These are phyloP conservation scores for Parascedosporium putredinis DNA, from an alignment of 2,329 filamentous ascomycete genomes.

Conservation along the genomic window DNA sequence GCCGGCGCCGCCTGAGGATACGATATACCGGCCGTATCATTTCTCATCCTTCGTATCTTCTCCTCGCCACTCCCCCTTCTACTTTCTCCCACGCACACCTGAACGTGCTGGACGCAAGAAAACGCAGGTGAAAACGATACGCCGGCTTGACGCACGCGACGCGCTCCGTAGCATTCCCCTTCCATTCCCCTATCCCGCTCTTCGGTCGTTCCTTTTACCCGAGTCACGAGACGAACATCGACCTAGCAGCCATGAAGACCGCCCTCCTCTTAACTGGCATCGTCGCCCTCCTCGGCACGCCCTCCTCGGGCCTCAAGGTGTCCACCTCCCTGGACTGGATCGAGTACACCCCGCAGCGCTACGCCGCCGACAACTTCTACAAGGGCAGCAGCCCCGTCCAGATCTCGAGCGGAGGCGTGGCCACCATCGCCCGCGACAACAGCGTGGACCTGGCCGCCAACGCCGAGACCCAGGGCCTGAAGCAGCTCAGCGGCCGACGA, in stretches of 20 bases:
- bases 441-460: slow-evolving; percentile 11
- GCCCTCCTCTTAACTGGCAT: background rate
- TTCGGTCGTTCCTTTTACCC: too few relatives aligned
- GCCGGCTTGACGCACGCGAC: background rate
- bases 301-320: slow-evolving; percentile 10
- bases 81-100: background rate
- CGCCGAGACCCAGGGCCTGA: slow-evolving; percentile 10
- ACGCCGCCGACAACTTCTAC: slow-evolving; percentile 10
- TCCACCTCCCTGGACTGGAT: slow-evolving; percentile 23
- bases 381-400: slow-evolving; percentile 7
- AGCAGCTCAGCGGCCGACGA: slow-evolving; percentile 2
- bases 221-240: background rate
- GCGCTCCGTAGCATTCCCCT: too few relatives aligned
- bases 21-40: slow-evolving; percentile 3
- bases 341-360: slow-evolving; percentile 21
- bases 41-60: background rate
- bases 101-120: background rate
- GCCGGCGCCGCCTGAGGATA: background rate
- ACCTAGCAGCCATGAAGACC: background rate
- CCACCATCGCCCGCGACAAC: slow-evolving; percentile 5
- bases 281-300: background rate
- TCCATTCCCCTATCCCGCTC: too few relatives aligned
- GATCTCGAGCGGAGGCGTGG: slow-evolving; percentile 9
- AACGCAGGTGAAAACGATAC: too few relatives aligned
- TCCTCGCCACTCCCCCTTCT: too few relatives aligned